Conservation (phyloP, 1,139 yeast species). For the Zygotorulaspora mrakii region DNA sequence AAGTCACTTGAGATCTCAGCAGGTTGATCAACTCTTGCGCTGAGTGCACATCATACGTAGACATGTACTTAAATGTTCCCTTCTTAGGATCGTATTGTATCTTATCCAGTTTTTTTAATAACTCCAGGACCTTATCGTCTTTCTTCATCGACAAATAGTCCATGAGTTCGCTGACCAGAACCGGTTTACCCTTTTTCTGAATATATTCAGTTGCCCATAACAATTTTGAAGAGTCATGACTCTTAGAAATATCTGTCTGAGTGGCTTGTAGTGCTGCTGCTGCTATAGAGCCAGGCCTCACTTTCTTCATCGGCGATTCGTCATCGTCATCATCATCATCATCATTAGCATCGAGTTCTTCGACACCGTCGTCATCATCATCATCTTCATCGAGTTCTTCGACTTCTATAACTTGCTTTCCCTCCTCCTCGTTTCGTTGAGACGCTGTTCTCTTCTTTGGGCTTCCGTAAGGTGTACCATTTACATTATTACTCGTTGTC, state of each 20-base stretch:
- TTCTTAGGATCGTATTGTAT: constrained; percentile 57
- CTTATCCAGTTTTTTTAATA: constrained; percentile 71
- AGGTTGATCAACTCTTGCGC: constrained; percentile 73
- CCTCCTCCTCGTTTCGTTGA: constrained; percentile 9
- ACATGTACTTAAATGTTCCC: constrained; percentile 76
- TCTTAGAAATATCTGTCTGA: constrained; percentile 43
- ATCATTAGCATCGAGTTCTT: no score
- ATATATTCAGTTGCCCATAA: constrained; percentile 87
- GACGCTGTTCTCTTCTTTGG: constrained; percentile 16
- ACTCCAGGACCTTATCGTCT: constrained; percentile 53
- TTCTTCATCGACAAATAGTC: constrained; percentile 40
- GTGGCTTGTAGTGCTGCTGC: constrained; percentile 34
- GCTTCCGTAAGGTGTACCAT: constrained; percentile 7
- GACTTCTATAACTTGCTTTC: constrained; percentile 18
- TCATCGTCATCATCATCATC: constrained; percentile 28
- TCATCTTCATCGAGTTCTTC: constrained; percentile 16
- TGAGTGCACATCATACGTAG: constrained; percentile 81
- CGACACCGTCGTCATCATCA: constrained; percentile 5
- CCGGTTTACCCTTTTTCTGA: constrained; percentile 62
- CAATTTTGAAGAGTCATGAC: constrained; percentile 72
- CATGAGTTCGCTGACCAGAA: constrained; percentile 46
- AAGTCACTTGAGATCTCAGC: constrained; percentile 77
- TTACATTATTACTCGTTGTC: constrained; percentile 26
- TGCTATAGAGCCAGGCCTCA: constrained; percentile 38
- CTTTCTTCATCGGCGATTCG: constrained; percentile 30